Conservation (phyloP, 306 rosid species). For the Dryas alaskensis region DNA sequence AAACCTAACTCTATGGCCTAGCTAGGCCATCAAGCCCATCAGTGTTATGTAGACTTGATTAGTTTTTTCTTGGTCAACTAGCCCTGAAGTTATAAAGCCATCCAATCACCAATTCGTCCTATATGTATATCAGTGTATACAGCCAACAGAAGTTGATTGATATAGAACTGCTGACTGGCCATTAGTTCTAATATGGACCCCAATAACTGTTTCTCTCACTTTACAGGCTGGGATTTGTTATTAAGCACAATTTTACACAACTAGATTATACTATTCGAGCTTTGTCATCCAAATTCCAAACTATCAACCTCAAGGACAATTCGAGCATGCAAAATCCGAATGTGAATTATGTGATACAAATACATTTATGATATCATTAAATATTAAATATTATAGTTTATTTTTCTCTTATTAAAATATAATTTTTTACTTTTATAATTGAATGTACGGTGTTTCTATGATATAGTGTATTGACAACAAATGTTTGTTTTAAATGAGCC, state of each 20-base stretch:
- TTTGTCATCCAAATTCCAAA: too few relatives aligned
- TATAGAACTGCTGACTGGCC: conserved; percentile 16
- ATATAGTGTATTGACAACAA: too few relatives aligned
- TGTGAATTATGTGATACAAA: too few relatives aligned
- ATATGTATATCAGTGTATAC: conserved; percentile 31
- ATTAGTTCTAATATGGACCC: conserved; percentile 22
- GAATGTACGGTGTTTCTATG: too few relatives aligned
- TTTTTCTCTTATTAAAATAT: too few relatives aligned
- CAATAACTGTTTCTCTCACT: background rate
- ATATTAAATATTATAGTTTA: too few relatives aligned
- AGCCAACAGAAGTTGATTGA: conserved; percentile 50
- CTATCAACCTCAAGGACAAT: too few relatives aligned
- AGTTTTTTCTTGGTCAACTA: conserved; percentile 13
- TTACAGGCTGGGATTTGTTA: conserved; percentile 13
- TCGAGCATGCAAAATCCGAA: too few relatives aligned
- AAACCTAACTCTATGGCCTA: background rate
- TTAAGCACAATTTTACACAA: background rate
- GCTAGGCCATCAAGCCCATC: background rate
- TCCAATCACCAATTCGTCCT: conserved; percentile 27
- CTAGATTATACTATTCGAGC: too few relatives aligned
- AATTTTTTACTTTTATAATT: too few relatives aligned
- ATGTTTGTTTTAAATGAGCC: too few relatives aligned
- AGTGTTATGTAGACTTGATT: background rate
- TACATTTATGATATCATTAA: too few relatives aligned
- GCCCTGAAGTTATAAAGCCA: conserved; percentile 16